These are phyloP conservation scores for Senna tora DNA, from an alignment of 306 rosid species.

Conservation along the genomic window DNA sequence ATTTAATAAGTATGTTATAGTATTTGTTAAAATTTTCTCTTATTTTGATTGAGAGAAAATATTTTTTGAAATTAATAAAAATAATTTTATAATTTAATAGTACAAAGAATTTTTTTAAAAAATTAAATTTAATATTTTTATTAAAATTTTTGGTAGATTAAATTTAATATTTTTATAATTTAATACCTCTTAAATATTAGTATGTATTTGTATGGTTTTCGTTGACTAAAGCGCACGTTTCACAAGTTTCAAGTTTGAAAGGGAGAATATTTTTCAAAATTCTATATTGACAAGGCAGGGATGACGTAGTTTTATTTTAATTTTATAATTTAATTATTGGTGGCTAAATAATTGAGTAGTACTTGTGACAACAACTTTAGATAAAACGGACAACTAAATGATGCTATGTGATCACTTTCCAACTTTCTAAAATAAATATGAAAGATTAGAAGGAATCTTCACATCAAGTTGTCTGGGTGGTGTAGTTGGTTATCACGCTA, in stretches of 20 bases:
- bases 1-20: too few relatives aligned
- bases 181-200: too few relatives aligned
- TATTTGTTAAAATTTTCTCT: too few relatives aligned
- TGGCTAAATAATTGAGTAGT: neutral
- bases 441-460: neutral
- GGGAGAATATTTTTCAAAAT: neutral
- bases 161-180: too few relatives aligned
- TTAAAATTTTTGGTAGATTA: too few relatives aligned
- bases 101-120: too few relatives aligned
- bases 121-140: too few relatives aligned
- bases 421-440: too few relatives aligned
- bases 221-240: neutral
- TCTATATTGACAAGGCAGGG: neutral
- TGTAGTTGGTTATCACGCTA: constrained; percentile 86
- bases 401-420: too few relatives aligned
- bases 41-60: too few relatives aligned
- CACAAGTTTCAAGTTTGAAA: neutral
- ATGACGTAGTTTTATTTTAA: neutral
- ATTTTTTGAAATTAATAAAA: too few relatives aligned
- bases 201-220: neutral
- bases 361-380: neutral
- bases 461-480: constrained; percentile 50
- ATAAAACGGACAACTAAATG: neutral
- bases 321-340: neutral
- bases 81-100: too few relatives aligned